Conservation (phyloP, 2,329 filamentous ascomycete genomes). For the Fusarium pininemorale region DNA sequence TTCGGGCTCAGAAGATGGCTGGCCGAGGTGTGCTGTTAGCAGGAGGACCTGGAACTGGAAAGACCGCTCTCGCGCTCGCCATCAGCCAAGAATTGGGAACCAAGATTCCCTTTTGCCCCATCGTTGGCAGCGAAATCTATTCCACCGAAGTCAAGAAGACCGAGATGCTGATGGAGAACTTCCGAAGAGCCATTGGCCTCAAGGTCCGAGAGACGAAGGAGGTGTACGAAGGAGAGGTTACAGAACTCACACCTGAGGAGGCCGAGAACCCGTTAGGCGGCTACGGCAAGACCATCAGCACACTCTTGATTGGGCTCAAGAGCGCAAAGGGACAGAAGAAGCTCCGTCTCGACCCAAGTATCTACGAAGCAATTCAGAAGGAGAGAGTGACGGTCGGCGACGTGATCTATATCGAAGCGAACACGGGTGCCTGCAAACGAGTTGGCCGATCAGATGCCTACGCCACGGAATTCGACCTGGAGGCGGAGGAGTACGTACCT, state of each 20-base stretch:
- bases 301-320: conserved; percentile 92
- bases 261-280: conserved; percentile 96
- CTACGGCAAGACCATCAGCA: conserved; percentile 97
- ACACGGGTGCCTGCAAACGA: conserved; percentile 97
- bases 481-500: conserved; percentile 98
- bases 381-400: conserved; percentile 96
- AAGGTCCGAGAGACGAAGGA: conserved; percentile 99
- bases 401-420: conserved; percentile 99
- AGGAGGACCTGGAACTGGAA: conserved; percentile 94
- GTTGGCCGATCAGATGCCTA: conserved; percentile 97
- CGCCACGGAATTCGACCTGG: conserved; percentile 97
- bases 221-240: conserved; percentile 98
- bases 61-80: conserved; percentile 93
- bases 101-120: conserved; percentile 98
- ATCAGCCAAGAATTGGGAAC: conserved; percentile 97
- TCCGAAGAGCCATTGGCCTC: conserved; percentile 92
- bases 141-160: conserved; percentile 99
- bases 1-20: conserved; percentile 97
- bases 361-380: conserved; percentile 99
- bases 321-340: conserved; percentile 98
- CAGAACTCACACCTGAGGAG: conserved; percentile 96
- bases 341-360: conserved; percentile 93
- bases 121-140: conserved; percentile 98
- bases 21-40: conserved; percentile 92
- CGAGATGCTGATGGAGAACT: conserved; percentile 99